Evolutionary conservation across 495 filamentous ascomycete genomes (phyloP).

Genomic region (Echria macrotheca): DNA sequence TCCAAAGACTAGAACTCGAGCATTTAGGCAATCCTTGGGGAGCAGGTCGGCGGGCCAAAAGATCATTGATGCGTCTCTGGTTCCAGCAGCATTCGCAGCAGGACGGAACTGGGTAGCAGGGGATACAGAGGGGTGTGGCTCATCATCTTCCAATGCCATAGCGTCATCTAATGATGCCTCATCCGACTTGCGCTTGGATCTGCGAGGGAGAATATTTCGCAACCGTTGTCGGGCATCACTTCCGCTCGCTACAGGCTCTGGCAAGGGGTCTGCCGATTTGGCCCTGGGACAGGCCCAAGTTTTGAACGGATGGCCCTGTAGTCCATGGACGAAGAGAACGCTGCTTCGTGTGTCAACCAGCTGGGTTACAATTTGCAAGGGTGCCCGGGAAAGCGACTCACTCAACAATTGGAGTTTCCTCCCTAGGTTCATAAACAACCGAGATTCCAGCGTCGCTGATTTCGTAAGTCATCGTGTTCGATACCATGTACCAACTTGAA

Average conservation of each 20-base stretch:
- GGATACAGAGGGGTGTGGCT: neutral
- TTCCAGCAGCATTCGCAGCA: too few species aligned
- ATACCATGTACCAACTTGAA: too few species aligned
- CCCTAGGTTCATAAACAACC: neutral
- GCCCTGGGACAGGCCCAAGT: neutral
- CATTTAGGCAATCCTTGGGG: neutral
- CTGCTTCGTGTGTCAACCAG: neutral
- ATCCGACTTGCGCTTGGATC: neutral
- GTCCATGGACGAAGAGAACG: neutral
- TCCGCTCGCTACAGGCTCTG: too few species aligned
- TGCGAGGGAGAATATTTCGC: too few species aligned
- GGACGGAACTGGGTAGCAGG: too few species aligned
- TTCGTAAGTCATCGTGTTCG: too few species aligned
- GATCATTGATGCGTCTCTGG: too few species aligned
- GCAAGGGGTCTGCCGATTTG: neutral
- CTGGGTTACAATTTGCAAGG: neutral
- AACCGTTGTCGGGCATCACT: too few species aligned
- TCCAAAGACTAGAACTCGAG: neutral
- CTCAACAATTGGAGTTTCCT: neutral
- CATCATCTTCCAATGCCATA: neutral
- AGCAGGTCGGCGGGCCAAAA: neutral
- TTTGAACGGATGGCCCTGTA: neutral
- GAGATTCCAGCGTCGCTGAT: neutral
- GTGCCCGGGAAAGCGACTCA: too few species aligned
- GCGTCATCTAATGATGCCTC: neutral